Evolutionary conservation across 2,329 filamentous ascomycete genomes (phyloP).

Genomic region (Neofusicoccum ribis): DNA sequence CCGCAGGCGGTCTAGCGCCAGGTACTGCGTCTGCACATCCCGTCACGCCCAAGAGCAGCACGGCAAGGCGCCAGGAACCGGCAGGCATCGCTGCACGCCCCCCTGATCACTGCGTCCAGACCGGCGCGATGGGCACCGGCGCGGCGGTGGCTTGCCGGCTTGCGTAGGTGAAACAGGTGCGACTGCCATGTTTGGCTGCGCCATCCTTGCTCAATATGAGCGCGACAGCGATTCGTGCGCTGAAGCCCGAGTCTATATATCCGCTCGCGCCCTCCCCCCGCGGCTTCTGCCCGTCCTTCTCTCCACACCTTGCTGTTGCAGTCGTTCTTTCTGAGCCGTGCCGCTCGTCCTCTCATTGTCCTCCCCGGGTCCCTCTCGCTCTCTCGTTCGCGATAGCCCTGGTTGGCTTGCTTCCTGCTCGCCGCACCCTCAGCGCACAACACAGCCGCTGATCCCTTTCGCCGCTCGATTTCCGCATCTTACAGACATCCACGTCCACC

Average conservation of each 20-base stretch:
- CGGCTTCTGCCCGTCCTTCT: slow-evolving; percentile 20
- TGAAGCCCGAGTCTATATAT: slow-evolving; percentile 13
- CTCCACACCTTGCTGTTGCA: slow-evolving; percentile 24
- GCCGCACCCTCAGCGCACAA: not conserved
- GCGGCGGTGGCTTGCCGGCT: slow-evolving; percentile 7
- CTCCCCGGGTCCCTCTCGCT: slow-evolving; percentile 37
- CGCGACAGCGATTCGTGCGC: slow-evolving; percentile 8
- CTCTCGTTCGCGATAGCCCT: slow-evolving; percentile 40
- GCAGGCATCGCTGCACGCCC: slow-evolving; percentile 1
- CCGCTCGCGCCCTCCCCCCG: slow-evolving; percentile 7
- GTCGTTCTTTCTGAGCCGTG: slow-evolving; percentile 36
- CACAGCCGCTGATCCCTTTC: slow-evolving; percentile 22
- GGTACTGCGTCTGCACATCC: not conserved
- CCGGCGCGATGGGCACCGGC: not conserved
- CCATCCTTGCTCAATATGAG: slow-evolving; percentile 10
- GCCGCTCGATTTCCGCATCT: slow-evolving; percentile 13
- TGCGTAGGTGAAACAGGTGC: slow-evolving; percentile 12
- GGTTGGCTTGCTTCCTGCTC: slow-evolving; percentile 37
- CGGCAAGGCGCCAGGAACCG: not conserved
- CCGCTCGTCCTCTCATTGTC: slow-evolving; percentile 37
- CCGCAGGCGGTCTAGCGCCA: not conserved
- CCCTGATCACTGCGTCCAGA: slow-evolving; percentile 9
- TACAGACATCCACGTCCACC: slow-evolving; percentile 23
- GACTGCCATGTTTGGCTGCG: slow-evolving; percentile 9
- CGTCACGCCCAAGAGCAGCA: too few species aligned